phyloP scores from a whole-genome alignment of 148 eudicot genomes.

The Talinum fruticosum region DNA sequence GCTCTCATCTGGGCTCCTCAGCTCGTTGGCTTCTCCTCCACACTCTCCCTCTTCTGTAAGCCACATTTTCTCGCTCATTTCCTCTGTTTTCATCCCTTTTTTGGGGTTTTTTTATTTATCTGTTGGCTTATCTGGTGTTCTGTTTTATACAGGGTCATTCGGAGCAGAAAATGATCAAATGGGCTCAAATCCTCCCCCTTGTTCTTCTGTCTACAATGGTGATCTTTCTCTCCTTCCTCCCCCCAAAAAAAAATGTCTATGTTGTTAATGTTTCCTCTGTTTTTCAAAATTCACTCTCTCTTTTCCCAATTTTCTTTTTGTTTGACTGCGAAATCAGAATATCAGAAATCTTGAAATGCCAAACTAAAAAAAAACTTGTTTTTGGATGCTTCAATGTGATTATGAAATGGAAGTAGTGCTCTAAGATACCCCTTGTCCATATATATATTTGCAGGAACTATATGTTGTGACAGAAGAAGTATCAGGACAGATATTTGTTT shows the following conservation, averaged over 20 bases:
- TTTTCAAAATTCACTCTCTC: background rate
- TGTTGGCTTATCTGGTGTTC: background rate
- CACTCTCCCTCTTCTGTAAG: slow-evolving; percentile 56
- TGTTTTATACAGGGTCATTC: slow-evolving; percentile 52
- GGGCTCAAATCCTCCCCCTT: slow-evolving; percentile 37
- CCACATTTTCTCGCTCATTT: background rate
- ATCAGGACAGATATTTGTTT: slow-evolving; percentile 64
- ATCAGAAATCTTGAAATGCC: too few relatives aligned
- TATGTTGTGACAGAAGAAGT: slow-evolving; percentile 86
- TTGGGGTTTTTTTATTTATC: background rate
- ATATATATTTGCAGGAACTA: slow-evolving; percentile 53
- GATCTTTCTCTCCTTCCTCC: slow-evolving; percentile 15
- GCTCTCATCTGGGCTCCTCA: slow-evolving; percentile 49
- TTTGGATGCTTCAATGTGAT: too few relatives aligned
- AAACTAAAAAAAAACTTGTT: too few relatives aligned
- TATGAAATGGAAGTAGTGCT: too few relatives aligned
- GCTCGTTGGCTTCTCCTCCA: slow-evolving; percentile 34
- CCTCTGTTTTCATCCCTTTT: background rate
- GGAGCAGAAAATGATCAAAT: slow-evolving; percentile 40
- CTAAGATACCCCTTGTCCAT: background rate
- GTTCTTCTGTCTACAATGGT: slow-evolving; percentile 77
- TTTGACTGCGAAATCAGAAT: too few relatives aligned
- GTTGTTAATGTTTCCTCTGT: background rate
- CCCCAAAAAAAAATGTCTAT: too few relatives aligned
- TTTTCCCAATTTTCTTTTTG: too few relatives aligned